phyloP scores from a whole-genome alignment of 257 asterid species.

The Marsdenia floribunda region DNA sequence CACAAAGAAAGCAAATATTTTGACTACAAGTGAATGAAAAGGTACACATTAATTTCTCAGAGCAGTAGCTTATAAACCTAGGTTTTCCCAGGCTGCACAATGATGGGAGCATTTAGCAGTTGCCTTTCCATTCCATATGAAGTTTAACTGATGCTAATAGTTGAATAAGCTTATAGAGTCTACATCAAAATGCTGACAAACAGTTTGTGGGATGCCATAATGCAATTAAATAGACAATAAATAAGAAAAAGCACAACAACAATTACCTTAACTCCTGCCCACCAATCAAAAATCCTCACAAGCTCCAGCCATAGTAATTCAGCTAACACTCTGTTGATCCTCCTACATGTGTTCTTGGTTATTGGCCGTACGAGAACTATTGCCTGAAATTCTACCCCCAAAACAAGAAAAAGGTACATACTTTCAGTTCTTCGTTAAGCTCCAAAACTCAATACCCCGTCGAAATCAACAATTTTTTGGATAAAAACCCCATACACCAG shows the following conservation, averaged over 20 bases:
- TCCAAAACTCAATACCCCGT: background rate
- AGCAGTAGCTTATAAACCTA: background rate
- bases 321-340: slow-evolving; percentile 65
- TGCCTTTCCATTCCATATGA: background rate
- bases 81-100: background rate
- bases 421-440: background rate
- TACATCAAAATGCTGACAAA: background rate
- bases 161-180: background rate
- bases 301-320: slow-evolving; percentile 95
- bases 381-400: slow-evolving; percentile 44
- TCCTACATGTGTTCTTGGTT: slow-evolving; percentile 76
- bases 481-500: background rate
- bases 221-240: background rate
- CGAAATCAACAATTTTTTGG: background rate
- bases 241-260: background rate
- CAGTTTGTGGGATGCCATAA: background rate
- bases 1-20: background rate
- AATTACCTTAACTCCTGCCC: slow-evolving; percentile 91
- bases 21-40: background rate
- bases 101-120: background rate
- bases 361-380: slow-evolving; percentile 63
- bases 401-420: background rate
- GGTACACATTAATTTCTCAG: background rate
- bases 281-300: slow-evolving; percentile 93
- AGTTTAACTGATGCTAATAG: background rate